phyloP scores from a whole-genome alignment of 257 asterid species.

The Voacanga thouarsii region DNA sequence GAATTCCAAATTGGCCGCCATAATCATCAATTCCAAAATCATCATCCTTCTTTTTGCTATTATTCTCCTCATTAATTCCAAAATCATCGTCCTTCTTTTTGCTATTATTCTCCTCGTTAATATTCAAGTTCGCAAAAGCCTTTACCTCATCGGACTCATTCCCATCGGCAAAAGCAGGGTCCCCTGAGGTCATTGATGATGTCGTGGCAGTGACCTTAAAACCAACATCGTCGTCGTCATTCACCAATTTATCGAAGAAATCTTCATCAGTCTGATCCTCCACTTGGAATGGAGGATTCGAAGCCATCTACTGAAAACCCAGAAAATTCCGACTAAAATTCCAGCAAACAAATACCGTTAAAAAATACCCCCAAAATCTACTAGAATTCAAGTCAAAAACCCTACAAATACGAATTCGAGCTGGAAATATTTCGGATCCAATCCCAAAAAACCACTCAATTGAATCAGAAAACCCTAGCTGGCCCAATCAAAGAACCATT shows the following conservation, averaged over 20 bases:
- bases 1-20: slow-evolving; percentile 16
- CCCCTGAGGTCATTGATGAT: slow-evolving; percentile 25
- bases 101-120: slow-evolving; percentile 36
- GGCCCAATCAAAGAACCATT: slow-evolving; percentile 21
- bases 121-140: slow-evolving; percentile 67
- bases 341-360: slow-evolving; percentile 14
- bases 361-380: slow-evolving; percentile 22
- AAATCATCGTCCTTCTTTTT: slow-evolving; percentile 27
- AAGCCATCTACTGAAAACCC: slow-evolving; percentile 69
- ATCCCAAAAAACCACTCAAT: slow-evolving; percentile 27
- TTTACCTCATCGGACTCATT: slow-evolving; percentile 65
- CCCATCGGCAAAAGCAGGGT: slow-evolving; percentile 34
- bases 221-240: slow-evolving; percentile 62
- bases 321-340: neutral
- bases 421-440: slow-evolving; percentile 53
- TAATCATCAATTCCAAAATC: slow-evolving; percentile 22
- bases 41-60: slow-evolving; percentile 28
- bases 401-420: slow-evolving; percentile 35
- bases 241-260: slow-evolving; percentile 87
- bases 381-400: slow-evolving; percentile 29
- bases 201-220: slow-evolving; percentile 39
- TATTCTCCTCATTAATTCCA: slow-evolving; percentile 30
- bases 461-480: slow-evolving; percentile 28
- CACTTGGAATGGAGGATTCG: slow-evolving; percentile 87
- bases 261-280: slow-evolving; percentile 98